Base-by-base conservation (phyloP, 1,284 basidiomycete species). In the Porogramme epimiltina region DNA sequence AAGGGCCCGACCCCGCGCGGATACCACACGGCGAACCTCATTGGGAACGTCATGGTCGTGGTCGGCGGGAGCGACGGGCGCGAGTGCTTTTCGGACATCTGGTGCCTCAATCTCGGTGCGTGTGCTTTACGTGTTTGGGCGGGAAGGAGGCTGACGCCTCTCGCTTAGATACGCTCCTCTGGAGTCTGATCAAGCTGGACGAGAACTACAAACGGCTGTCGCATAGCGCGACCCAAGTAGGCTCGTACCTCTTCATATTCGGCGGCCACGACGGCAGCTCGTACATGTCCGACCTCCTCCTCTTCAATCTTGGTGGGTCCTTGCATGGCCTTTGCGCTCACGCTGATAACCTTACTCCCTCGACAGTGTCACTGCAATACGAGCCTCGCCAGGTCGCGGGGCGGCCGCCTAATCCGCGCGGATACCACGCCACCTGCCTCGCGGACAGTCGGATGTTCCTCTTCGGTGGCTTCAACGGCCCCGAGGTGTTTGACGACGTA, bases 231-330 rank as follows among this genome's bases (percentile, higher is more conserved):
- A 94, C 93, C 0, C 92, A 92, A 66, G 90, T 97, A 16, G 95
- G 95, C n/a, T 93, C 91, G 1, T 95, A 93, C 64, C 81, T 97
- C 0, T 95, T 95, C 71, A 81, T 96, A 51, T 79, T 89, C 51
- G 95, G 93, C 2, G 94, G 95, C 0, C 93, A 96, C 70, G 89
- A 95, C 61, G 89, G 89, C 9, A 73, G 76, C 19, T 75, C 84
- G 40, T 97, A 96, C 68, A 84, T 81, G 23, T 82, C 85, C 18
- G 91, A 96, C 18, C 74, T 96, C 9, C 75, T 94, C 13, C 76
- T 92, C 5, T 93, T 95, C 71, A 95, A 96, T 64, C 84, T 96
- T 26, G 88, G 92, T 91, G 60, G 25, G 78, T 66, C 26, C 40
- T 42, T 37, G 40, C 8, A 22, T 43, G 28, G 19, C 19, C n/a